A percentile compares a stretch with the other conserved stretches of the same genome.
Conservation (phyloP, 2,329 filamentous ascomycete genomes). For the Cercospora sp. region DNA sequence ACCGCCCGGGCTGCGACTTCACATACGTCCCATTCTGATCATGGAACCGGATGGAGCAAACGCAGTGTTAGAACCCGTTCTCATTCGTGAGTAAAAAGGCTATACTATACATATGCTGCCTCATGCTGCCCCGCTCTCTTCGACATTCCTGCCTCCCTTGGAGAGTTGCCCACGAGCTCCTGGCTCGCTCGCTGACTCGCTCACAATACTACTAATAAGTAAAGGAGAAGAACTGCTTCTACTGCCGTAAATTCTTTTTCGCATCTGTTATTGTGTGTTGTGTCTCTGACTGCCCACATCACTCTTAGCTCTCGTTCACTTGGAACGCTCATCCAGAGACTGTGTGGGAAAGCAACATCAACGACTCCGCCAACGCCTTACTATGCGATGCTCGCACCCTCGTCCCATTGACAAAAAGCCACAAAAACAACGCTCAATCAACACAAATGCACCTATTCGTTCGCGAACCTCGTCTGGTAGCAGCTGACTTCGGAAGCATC, state of each 20-base stretch:
- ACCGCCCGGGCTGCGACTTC: no score
- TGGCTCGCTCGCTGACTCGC: not conserved
- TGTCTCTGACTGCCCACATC: not conserved
- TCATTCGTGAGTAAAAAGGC: not conserved
- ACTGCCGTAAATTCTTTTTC: conserved; percentile 9
- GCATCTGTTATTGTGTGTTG: not conserved
- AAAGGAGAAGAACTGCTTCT: conserved; percentile 6
- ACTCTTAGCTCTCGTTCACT: not conserved
- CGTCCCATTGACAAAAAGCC: not conserved
- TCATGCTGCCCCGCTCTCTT: not conserved
- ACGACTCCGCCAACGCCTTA: conserved; percentile 17
- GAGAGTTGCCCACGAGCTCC: not conserved
- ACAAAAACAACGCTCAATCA: conserved; percentile 19
- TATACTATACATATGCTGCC: not conserved
- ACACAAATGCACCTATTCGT: conserved; percentile 10
- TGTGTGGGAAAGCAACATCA: not conserved
- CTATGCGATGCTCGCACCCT: conserved; percentile 20
- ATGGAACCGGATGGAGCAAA: no score
- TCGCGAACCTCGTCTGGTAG: not conserved
- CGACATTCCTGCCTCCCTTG: not conserved
- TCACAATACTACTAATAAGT: not conserved
- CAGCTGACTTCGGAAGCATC: not conserved
- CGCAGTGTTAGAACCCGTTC: not conserved
- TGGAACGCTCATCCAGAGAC: not conserved
- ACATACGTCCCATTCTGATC: no score